These are phyloP conservation scores for Cystobasidium onofrii DNA, from an alignment of 768 basidiomycete species.

Conservation along the genomic window DNA sequence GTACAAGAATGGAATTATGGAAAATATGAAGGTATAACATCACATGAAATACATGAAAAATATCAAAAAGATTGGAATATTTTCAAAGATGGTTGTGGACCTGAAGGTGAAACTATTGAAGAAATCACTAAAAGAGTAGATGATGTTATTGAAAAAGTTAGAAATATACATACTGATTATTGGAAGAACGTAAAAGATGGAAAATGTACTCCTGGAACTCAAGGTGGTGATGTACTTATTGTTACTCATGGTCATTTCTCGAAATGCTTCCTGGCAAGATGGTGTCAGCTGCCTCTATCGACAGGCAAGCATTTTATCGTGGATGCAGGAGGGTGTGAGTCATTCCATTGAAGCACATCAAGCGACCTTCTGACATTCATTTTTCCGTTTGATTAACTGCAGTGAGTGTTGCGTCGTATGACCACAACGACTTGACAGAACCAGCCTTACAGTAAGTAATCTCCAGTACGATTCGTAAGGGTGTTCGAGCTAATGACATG, in stretches of 20 bases:
- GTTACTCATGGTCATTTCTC: conserved; percentile 32
- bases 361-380: no score
- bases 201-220: conserved; percentile 3
- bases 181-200: conserved; percentile 15
- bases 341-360: not conserved
- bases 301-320: conserved; percentile 17
- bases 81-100: conserved; percentile 28
- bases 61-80: conserved; percentile 21
- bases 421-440: conserved; percentile 16
- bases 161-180: conserved; percentile 9
- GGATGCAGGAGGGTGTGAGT: conserved; percentile 28
- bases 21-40: conserved; percentile 27
- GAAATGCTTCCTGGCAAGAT: conserved; percentile 27
- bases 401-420: conserved; percentile 25
- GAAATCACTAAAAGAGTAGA: conserved; percentile 26
- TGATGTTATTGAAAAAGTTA: conserved; percentile 16
- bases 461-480: not conserved
- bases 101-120: conserved; percentile 27
- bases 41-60: conserved; percentile 17
- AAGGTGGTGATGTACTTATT: conserved; percentile 31
- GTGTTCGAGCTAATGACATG: not conserved
- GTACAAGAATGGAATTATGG: conserved; percentile 32
- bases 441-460: conserved; percentile 28
- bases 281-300: conserved; percentile 3
- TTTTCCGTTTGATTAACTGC: no score